Evolutionary conservation across 1,284 basidiomycete genomes (phyloP).

Genomic region (Leccinum griseonigrum): DNA sequence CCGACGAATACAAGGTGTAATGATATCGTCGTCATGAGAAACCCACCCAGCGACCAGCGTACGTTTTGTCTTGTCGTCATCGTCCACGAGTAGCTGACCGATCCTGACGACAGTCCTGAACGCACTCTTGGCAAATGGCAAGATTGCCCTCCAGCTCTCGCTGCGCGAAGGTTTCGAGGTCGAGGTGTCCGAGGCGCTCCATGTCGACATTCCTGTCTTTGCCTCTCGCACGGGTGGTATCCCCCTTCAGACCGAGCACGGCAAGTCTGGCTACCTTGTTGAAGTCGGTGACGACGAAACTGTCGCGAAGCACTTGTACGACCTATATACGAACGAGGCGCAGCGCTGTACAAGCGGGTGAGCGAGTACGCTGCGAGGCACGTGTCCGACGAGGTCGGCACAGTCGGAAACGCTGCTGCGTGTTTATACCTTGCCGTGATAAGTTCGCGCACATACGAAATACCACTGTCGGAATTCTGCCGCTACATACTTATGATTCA

Average conservation of each 20-base stretch:
- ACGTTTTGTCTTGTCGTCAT: constrained; percentile 28
- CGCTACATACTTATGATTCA: no score
- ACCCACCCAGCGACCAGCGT: constrained; percentile 80
- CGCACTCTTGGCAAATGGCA: constrained; percentile 71
- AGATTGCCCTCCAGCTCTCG: constrained; percentile 75
- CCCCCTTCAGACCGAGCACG: constrained; percentile 81
- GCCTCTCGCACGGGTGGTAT: constrained; percentile 83
- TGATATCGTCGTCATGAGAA: constrained; percentile 76
- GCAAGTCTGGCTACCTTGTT: constrained; percentile 80
- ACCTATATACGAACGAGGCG: constrained; percentile 70
- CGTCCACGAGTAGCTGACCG: constrained; percentile 1
- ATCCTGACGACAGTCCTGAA: constrained; percentile 56
- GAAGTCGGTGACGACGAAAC: constrained; percentile 68
- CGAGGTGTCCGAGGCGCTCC: constrained; percentile 87
- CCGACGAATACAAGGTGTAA: constrained; percentile 54
- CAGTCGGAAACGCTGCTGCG: constrained; percentile 75
- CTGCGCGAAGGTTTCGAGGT: constrained; percentile 90
- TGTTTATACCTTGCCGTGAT: constrained; percentile 83
- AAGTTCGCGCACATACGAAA: no score
- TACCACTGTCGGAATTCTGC: no score
- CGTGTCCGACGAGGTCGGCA: constrained; percentile 78
- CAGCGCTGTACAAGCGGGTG: constrained; percentile 52
- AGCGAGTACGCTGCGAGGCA: constrained; percentile 68
- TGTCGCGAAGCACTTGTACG: constrained; percentile 71
- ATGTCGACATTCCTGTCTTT: constrained; percentile 80